phyloP scores from a whole-genome alignment of 371 early-diverging fungal genomes.

The Syncephalastrum contaminatum region DNA sequence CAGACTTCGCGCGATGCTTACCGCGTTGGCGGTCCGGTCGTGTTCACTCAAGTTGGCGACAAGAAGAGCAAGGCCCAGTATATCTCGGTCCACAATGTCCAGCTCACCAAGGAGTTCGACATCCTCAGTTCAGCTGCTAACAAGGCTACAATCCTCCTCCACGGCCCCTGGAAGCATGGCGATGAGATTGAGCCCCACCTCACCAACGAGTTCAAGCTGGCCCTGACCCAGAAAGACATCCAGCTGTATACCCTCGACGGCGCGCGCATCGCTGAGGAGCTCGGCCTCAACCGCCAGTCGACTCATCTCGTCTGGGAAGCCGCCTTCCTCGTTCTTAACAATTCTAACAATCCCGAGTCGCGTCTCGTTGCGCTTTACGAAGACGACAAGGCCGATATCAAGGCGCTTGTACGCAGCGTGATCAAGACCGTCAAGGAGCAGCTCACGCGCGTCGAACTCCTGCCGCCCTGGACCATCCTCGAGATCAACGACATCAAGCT shows the following conservation, averaged over 20 bases:
- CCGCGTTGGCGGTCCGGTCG: conserved; percentile 55
- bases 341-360: conserved; percentile 14
- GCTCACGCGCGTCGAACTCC: conserved; percentile 37
- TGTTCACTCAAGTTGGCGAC: conserved; percentile 51
- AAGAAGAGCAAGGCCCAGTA: conserved; percentile 49
- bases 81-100: conserved; percentile 66
- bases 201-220: conserved; percentile 67
- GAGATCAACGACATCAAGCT: conserved; percentile 37
- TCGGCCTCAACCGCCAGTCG: conserved; percentile 54
- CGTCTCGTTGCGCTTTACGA: conserved; percentile 29
- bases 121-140: conserved; percentile 55
- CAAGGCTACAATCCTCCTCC: conserved; percentile 62
- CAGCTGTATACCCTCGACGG: conserved; percentile 66
- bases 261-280: conserved; percentile 60
- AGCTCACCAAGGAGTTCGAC: conserved; percentile 61
- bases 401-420: conserved; percentile 20
- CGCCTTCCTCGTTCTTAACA: conserved; percentile 51
- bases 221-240: conserved; percentile 57
- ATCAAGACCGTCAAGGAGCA: conserved; percentile 28
- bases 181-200: conserved; percentile 71
- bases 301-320: conserved; percentile 57
- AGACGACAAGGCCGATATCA: conserved; percentile 27
- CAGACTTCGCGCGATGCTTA: conserved; percentile 57
- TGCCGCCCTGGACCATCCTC: conserved; percentile 56
- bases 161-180: conserved; percentile 64